Base-by-base conservation (phyloP, 2,329 filamentous ascomycete species). In the Pseudopyricularia cyperi region DNA sequence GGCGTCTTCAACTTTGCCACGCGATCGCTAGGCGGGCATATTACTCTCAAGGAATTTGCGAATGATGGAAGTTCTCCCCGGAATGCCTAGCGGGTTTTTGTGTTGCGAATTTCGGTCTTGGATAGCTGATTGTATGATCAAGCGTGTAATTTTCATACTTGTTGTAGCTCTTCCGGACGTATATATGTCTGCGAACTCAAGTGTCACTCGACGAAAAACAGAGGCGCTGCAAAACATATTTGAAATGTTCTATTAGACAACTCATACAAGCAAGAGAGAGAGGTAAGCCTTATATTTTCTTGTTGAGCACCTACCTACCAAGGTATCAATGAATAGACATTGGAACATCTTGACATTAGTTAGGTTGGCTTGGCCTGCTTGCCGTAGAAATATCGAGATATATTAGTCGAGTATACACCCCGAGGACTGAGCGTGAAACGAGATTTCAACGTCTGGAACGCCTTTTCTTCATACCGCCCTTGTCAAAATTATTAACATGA, bases 1-100 rank as follows among this genome's bases (percentile, higher is more conserved):
- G 73, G 67, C 0, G 69, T 75, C 15, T 76, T 76, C 55, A 76
- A 75, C 56, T 73, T 65, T 60, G 73, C 71, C 0, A 74, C 72
- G 3, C 64, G 62, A 37, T 59, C 57, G 0, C 56, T 73, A 5
- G 72, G 72, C 0, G 73, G 73, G 0, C 53, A 58, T 51, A 54
- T 61, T 2, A 57, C 52, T 19, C 57, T 60, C 3, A 58, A 57
- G 57, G 55, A 55, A 39, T 61, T 59, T 34, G 22, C 48, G 2
- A 35, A 35, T 7, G 33, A 37, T 26, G 39, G 39, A 22, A 44
- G 22, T 19, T 24, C 39, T 15, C 39, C 39, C 3, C 22, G 9
- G 39, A 44, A 44, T 44, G 39, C 17, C 14, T 44, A 19, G 24
- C 12, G 3, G 7, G 17, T 14, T 44, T 44, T 22, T 19, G 7